Evolutionary conservation across 2,329 filamentous ascomycete genomes (phyloP).

Genomic region (Trichoderma sp.): DNA sequence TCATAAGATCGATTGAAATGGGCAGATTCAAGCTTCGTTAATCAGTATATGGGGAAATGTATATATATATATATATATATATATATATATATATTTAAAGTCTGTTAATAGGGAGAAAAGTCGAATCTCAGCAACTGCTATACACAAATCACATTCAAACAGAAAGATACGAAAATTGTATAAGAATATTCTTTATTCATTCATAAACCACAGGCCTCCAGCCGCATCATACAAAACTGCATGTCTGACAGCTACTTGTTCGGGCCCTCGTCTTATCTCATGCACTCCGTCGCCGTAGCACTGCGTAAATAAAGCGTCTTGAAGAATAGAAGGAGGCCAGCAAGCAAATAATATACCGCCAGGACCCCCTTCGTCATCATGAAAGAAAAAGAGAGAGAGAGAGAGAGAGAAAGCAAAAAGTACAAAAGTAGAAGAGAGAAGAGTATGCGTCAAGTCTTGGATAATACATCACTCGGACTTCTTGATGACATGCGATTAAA

Average conservation of each 20-base stretch:
- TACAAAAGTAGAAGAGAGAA: background rate
- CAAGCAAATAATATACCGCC: background rate
- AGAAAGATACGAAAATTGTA: background rate
- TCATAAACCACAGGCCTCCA: background rate
- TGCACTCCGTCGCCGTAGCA: conserved; percentile 1
- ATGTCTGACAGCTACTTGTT: background rate
- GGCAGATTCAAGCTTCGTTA: too few species aligned
- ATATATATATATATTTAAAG: too few species aligned
- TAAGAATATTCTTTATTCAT: conserved; percentile 4
- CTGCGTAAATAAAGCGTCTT: background rate
- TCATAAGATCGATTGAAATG: too few species aligned
- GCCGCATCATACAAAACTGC: conserved; percentile 3
- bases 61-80: too few species aligned
- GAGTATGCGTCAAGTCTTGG: background rate
- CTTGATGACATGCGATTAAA: conserved; percentile 3
- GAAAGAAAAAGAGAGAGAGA: background rate
- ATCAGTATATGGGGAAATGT: too few species aligned
- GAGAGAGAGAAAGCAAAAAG: too few species aligned
- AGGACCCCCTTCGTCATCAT: background rate
- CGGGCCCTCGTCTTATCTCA: conserved; percentile 4
- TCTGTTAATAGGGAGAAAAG: too few species aligned
- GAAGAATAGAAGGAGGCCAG: background rate
- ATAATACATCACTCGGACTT: conserved; percentile 3
- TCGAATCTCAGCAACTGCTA: background rate
- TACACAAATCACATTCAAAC: background rate